Conservation (phyloP, 1,284 basidiomycete species). For the Puccinia polysora region DNA sequence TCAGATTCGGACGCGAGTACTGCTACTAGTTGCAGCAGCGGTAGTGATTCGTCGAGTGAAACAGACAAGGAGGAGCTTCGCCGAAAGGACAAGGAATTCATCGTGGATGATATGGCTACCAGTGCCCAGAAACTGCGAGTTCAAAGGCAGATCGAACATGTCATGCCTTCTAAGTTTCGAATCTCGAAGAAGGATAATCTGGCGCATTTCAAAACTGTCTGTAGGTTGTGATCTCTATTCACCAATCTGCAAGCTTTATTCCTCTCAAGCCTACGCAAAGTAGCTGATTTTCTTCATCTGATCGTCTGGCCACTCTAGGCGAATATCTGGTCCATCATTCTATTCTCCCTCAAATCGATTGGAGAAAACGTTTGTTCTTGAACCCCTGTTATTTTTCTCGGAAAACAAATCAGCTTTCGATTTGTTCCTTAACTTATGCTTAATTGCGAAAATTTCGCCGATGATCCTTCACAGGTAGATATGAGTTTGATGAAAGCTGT, state of each 20-base stretch:
- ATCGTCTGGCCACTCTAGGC: no score
- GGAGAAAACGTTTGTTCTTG: slow-evolving; percentile 19
- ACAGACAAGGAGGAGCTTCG: slow-evolving; percentile 27
- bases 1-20: background rate
- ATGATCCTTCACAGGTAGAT: background rate
- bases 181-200: background rate
- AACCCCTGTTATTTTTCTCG: background rate
- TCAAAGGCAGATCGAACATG: slow-evolving; percentile 1
- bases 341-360: slow-evolving; percentile 34
- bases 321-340: slow-evolving; percentile 14
- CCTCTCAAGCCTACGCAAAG: no score
- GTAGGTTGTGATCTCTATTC: slow-evolving; percentile 8
- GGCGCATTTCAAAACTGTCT: slow-evolving; percentile 29
- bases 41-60: slow-evolving; percentile 10
- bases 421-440: no score
- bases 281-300: background rate
- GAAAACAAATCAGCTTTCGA: no score
- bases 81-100: slow-evolving; percentile 17
- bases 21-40: background rate
- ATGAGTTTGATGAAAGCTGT: slow-evolving; percentile 16
- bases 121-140: background rate
- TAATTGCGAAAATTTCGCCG: no score
- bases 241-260: no score
- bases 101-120: slow-evolving; percentile 29
- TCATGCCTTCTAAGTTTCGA: slow-evolving; percentile 19